Conservation (phyloP, 2,329 filamentous ascomycete species). For the Claviceps pusilla region DNA sequence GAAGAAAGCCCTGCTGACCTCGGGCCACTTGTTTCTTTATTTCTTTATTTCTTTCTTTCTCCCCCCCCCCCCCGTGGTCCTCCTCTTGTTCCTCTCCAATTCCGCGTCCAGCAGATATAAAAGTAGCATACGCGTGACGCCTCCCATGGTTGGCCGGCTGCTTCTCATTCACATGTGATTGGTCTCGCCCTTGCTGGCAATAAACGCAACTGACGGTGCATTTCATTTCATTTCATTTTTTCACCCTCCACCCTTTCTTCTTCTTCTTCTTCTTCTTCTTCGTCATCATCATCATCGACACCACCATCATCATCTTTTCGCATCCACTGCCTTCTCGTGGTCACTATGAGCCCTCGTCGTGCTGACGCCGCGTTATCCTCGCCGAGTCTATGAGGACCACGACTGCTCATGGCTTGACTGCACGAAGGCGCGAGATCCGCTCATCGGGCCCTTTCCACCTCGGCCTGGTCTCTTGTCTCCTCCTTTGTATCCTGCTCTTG, state of each 20-base stretch:
- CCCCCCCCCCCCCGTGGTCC: too few relatives aligned
- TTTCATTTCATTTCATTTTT: too few relatives aligned
- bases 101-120: too few relatives aligned
- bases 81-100: background rate
- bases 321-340: background rate
- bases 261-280: too few relatives aligned
- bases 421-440: slow-evolving; percentile 7
- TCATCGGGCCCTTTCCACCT: slow-evolving; percentile 9
- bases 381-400: background rate
- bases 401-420: slow-evolving; percentile 3
- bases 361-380: background rate
- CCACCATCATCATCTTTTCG: too few relatives aligned
- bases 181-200: too few relatives aligned
- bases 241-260: too few relatives aligned
- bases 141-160: too few relatives aligned
- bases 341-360: background rate
- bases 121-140: too few relatives aligned
- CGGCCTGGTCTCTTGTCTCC: slow-evolving; percentile 5
- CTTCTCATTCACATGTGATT: too few relatives aligned
- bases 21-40: background rate
- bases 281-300: too few relatives aligned
- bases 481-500: slow-evolving; percentile 7
- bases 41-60: background rate
- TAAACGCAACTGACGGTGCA: background rate
- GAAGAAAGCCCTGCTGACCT: background rate